Conservation (phyloP, 2,329 filamentous ascomycete genomes). For the Colletotrichum sidae region DNA sequence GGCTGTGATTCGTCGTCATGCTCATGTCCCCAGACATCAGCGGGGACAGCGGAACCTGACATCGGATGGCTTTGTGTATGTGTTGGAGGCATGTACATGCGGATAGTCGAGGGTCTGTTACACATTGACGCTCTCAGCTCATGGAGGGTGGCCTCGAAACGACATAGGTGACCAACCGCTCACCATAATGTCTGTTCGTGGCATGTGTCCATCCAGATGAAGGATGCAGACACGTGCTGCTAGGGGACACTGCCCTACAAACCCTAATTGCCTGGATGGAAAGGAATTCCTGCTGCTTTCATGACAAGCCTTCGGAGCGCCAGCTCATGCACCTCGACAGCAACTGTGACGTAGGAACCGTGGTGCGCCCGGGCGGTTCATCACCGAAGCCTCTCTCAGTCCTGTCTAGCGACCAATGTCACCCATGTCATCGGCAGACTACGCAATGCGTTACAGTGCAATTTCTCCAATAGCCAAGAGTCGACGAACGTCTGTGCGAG, state of each 20-base stretch:
- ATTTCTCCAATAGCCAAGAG: constrained; percentile 32
- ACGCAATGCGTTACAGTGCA: constrained; percentile 20
- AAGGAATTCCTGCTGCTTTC: constrained; percentile 3
- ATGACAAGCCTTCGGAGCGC: constrained; percentile 17
- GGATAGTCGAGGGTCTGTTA: not conserved
- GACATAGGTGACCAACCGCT: constrained; percentile 31
- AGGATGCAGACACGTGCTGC: constrained; percentile 30
- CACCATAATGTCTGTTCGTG: not conserved
- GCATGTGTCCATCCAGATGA: constrained; percentile 22
- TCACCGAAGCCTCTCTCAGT: constrained; percentile 7
- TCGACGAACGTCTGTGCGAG: constrained; percentile 29
- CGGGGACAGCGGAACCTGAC: not conserved
- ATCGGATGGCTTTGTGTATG: not conserved
- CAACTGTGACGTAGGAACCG: constrained; percentile 34
- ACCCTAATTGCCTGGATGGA: constrained; percentile 19
- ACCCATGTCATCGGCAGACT: constrained; percentile 19
- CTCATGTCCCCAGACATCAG: not conserved
- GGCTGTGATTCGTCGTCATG: not conserved
- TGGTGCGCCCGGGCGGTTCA: constrained; percentile 18
- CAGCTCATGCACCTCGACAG: constrained; percentile 20
- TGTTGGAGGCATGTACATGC: not conserved
- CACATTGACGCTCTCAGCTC: not conserved
- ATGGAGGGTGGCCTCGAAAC: constrained; percentile 25
- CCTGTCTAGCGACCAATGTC: not conserved
- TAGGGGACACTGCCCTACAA: constrained; percentile 6